Evolutionary conservation across 2,329 filamentous ascomycete species (phyloP).

Genomic region (Venturia nashicola): DNA sequence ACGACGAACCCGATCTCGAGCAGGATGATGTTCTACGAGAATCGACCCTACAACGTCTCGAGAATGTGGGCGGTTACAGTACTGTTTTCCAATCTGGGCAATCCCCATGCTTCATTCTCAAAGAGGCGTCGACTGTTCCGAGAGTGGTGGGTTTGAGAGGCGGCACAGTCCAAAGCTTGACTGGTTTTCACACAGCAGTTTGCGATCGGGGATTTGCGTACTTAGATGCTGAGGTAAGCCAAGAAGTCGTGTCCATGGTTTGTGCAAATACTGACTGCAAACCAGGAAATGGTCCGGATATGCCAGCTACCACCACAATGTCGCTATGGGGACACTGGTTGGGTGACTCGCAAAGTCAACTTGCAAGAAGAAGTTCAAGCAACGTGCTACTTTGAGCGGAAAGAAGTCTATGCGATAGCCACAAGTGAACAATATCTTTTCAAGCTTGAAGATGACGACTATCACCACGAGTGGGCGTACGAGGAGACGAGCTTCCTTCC

Average conservation of each 20-base stretch:
- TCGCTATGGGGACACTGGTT: conserved; percentile 61
- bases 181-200: conserved; percentile 61
- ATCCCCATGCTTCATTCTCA: conserved; percentile 72
- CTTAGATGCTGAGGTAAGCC: conserved; percentile 46
- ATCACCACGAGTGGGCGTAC: conserved; percentile 66
- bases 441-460: conserved; percentile 74
- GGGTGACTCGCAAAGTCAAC: conserved; percentile 60
- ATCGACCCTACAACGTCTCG: conserved; percentile 41
- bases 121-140: conserved; percentile 65
- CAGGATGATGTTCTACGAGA: conserved; percentile 33
- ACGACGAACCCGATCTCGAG: conserved; percentile 34
- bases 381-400: conserved; percentile 64
- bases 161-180: conserved; percentile 56
- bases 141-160: conserved; percentile 63
- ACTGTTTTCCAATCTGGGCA: conserved; percentile 71
- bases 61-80: conserved; percentile 64
- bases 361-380: conserved; percentile 59
- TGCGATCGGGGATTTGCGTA: conserved; percentile 79
- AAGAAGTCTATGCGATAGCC: conserved; percentile 63
- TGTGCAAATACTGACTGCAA: conserved; percentile 33
- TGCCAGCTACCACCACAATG: conserved; percentile 56
- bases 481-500: conserved; percentile 56
- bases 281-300: conserved; percentile 42
- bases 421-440: conserved; percentile 60
- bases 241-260: conserved; percentile 5